phyloP scores from a whole-genome alignment of 2,329 filamentous ascomycete species.

The Pestalotiopsis sp. region DNA sequence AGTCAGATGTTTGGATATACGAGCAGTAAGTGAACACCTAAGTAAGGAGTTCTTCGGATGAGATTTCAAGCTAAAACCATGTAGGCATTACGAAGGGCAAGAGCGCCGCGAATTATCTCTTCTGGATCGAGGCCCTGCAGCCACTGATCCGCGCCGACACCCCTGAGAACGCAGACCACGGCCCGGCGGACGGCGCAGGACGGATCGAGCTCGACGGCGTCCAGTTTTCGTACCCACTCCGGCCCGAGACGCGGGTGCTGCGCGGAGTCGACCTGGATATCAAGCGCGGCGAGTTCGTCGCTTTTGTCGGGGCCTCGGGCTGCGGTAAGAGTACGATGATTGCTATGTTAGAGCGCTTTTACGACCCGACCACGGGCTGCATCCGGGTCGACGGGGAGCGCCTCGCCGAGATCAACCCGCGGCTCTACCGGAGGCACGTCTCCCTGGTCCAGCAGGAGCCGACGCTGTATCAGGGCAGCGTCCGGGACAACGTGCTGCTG shows the following conservation, averaged over 20 bases:
- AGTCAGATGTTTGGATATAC: constrained; percentile 47
- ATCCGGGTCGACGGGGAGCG: constrained; percentile 47
- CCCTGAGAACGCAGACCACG: constrained; percentile 36
- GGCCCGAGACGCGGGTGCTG: constrained; percentile 41
- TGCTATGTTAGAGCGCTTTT: constrained; percentile 49
- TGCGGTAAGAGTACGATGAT: constrained; percentile 66
- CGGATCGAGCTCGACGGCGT: constrained; percentile 53
- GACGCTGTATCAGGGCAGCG: constrained; percentile 48
- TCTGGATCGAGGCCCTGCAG: constrained; percentile 46
- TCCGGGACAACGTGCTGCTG: constrained; percentile 34
- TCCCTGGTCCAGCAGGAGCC: constrained; percentile 62
- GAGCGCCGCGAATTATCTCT: constrained; percentile 50
- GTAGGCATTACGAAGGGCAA: constrained; percentile 43
- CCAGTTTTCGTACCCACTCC: constrained; percentile 64
- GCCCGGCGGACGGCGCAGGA: constrained; percentile 26
- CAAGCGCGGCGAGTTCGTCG: constrained; percentile 50
- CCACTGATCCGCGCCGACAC: constrained; percentile 42
- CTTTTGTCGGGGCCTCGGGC: constrained; percentile 57
- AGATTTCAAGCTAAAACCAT: background rate
- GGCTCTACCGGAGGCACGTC: constrained; percentile 53
- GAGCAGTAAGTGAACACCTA: constrained; percentile 34
- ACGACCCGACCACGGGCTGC: constrained; percentile 43
- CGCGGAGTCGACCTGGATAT: constrained; percentile 45
- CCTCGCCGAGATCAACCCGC: constrained; percentile 43
- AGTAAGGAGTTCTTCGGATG: background rate